Base-by-base conservation (phyloP, 2,329 filamentous ascomycete genomes). In the Aspergillus sp. region DNA sequence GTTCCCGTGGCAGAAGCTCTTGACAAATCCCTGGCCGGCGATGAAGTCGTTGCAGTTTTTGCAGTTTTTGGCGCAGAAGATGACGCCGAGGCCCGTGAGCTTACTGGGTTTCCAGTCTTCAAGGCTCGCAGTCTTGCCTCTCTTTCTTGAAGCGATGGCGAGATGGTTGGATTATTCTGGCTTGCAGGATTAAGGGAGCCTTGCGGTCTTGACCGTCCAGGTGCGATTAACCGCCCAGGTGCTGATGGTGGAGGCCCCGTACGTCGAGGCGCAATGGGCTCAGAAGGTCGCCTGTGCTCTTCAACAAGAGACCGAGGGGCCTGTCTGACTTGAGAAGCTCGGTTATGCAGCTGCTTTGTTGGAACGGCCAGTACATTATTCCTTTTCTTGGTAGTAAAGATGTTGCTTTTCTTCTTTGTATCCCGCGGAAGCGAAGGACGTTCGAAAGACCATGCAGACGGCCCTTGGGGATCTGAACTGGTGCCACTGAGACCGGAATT, bases 291-390 rank as follows among this genome's bases (percentile, higher is more conserved):
- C 13, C 64, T 63, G 42, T 69, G 66, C 33, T 65, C 63, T 46
- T 73, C 68, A n/a, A 73, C 58, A 19, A 73, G 55, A 7, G 62
- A 62, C 13, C 58, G 58, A 4, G 70, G 70, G 6, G 70, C 68
- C 38, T 61, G 61, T 13, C 50, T 63, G 11, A 73, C 59, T 31
- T 61, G 60, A 2, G 64, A 63, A 2, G 67, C 65, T 44, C 58
- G 60, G 40, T 56, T 67, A 35, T 62, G 65, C 26, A 73, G 52
- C 37, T 67, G 59, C 46, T 72, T 66, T 4, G 65, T 72, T 13
- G 70, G 70, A 27, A 66, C 55, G 3, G 63, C 59, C 9, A 71
- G 49, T 2, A 49, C 59, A 33, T 47, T 56, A 40, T 69, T 69
- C 34, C 66, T 64, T 40, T 61, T 68, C 27, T 59, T 54, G 5